These are phyloP conservation scores for Botrytis tulipae DNA, from an alignment of 2,329 filamentous ascomycete genomes.

Conservation along the genomic window DNA sequence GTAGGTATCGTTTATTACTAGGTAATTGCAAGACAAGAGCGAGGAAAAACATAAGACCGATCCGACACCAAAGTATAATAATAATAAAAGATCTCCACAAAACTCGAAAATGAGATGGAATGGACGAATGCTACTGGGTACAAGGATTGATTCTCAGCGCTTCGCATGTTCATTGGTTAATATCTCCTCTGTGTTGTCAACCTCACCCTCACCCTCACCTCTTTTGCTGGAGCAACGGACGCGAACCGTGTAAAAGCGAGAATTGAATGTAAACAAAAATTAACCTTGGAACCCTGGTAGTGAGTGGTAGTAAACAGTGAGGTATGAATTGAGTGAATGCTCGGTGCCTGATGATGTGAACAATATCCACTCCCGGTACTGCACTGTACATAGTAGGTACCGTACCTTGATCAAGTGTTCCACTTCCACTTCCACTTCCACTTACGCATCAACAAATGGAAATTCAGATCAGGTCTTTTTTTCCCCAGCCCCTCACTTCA, in stretches of 20 bases:
- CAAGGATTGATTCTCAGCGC: neutral
- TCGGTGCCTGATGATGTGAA: neutral
- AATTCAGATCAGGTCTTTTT: neutral
- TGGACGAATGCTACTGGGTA: neutral
- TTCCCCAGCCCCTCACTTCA: neutral
- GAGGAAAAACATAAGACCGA: neutral
- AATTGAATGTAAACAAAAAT: neutral
- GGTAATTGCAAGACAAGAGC: neutral
- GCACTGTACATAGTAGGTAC: too few species aligned
- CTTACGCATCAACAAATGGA: neutral
- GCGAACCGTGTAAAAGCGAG: neutral
- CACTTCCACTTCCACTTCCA: neutral
- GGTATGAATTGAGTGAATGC: neutral
- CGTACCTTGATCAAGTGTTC: neutral
- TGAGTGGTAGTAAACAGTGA: too few species aligned
- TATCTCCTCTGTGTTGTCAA: neutral
- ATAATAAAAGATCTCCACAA: too few species aligned
- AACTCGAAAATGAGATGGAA: too few species aligned
- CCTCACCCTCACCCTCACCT: neutral
- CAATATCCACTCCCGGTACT: neutral
- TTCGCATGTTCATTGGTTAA: neutral
- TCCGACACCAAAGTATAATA: neutral
- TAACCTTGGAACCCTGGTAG: too few species aligned
- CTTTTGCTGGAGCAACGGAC: neutral
- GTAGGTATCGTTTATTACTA: too few species aligned